A percentile compares a stretch with the other conserved stretches of the same genome.
Conservation (phyloP, 1,284 basidiomycete species). For the Xanthoconium separans region DNA sequence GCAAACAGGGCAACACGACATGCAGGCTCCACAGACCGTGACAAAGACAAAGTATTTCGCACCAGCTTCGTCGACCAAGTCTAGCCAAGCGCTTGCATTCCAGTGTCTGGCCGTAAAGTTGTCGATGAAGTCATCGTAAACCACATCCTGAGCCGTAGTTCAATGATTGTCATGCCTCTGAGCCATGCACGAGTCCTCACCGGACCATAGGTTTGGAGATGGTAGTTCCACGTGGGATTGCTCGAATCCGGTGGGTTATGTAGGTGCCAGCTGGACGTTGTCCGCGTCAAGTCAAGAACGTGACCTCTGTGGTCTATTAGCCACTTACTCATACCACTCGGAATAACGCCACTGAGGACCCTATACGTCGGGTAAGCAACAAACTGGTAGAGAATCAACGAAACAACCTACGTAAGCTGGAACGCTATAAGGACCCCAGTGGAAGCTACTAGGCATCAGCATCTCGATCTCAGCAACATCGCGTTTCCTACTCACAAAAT, state of each 20-base stretch:
- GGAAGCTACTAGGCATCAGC: conserved; percentile 37
- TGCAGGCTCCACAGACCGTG: conserved; percentile 36
- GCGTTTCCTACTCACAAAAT: conserved; percentile 47
- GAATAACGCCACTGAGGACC: conserved; percentile 44
- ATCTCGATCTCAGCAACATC: neutral
- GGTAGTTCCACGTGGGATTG: conserved; percentile 48
- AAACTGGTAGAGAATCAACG: neutral
- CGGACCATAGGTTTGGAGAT: conserved; percentile 48
- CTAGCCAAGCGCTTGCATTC: conserved; percentile 53
- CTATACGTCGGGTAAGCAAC: conserved; percentile 19
- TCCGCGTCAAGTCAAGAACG: neutral
- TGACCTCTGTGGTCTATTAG: no score
- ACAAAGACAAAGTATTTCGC: conserved; percentile 64
- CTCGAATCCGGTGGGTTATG: conserved; percentile 37
- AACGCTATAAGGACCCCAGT: conserved; percentile 58
- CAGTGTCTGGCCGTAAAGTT: conserved; percentile 52
- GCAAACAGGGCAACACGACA: neutral
- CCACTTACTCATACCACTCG: conserved; percentile 54
- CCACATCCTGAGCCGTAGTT: conserved; percentile 38
- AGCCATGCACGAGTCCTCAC: conserved; percentile 25
- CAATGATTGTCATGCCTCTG: neutral
- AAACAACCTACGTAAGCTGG: conserved; percentile 43
- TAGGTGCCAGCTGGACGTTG: conserved; percentile 37
- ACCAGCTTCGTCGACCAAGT: conserved; percentile 53
- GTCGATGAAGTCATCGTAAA: conserved; percentile 59